Evolutionary conservation across 2,329 filamentous ascomycete species (phyloP), one percentile per base, ranked within the genome.

Genomic region (Fusarium nygamai): DNA sequence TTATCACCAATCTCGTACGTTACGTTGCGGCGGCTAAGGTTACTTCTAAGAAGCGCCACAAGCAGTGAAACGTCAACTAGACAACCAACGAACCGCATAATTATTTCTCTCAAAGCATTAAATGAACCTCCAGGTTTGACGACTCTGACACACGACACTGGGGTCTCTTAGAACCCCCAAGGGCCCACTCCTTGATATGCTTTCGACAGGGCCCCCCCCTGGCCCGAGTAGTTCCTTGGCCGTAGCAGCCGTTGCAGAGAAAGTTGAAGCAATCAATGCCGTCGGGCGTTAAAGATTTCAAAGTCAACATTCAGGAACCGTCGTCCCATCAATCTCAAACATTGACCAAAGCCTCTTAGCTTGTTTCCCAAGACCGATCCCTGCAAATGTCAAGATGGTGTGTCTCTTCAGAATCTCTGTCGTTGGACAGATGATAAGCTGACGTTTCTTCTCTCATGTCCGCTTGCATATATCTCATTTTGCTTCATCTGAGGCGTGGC

Each of bases 321-420:
- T 85, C 82, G 80, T 85, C 82, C 84, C 84, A 86, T 87, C 81
- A 86, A 86, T 83, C 83, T 88, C 87, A 88, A 88, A 89, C 87
- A 77, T 73, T 72, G 65, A 72, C 73, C 71, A 75, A 67, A 46
- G 51, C 66, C 58, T 64, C 71, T 67, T 78, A 74, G 75, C 74
- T 65, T 73, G 75, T 76, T 66, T 61, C 50, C 69, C 48, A 59
- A 43, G 43, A 22, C 36, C 39, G 50, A 31, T 62, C 56, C 50
- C 34, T 38, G 22, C 27, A 43, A 54, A 31, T 33, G 24, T 31
- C 63, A 46, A 63, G 38, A 67, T 61, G 58, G 54, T 48, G 56
- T 51, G 46, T 34, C 51, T 54, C 10, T 38, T 56, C 56, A 19
- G 14, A 43, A 43, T 62, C 61, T 64, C 57, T 72, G 47, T 59